Evolutionary conservation across 2,329 filamentous ascomycete species (phyloP).

Genomic region (Tolypocladium nubicola): DNA sequence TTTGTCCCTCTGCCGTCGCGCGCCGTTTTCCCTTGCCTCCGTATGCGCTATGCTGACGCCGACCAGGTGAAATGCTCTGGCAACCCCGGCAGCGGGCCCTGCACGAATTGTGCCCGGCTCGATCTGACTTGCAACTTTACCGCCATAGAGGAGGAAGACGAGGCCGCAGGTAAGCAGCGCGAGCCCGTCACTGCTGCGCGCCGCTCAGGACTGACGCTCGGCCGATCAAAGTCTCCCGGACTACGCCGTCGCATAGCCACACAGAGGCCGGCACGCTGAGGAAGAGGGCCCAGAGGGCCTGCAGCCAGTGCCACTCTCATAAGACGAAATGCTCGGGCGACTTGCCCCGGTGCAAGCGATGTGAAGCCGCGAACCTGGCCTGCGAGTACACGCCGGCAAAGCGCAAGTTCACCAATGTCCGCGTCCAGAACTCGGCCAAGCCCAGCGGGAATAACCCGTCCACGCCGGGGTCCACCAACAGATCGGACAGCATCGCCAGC

Average conservation of each 20-base stretch:
- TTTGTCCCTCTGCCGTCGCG: neutral
- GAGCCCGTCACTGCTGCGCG: neutral
- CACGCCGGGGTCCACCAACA: constrained; percentile 2
- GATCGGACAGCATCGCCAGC: constrained; percentile 8
- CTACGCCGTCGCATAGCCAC: constrained; percentile 27
- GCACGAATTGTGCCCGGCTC: constrained; percentile 25
- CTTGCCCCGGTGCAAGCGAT: constrained; percentile 27
- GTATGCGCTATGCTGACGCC: neutral
- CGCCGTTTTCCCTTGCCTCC: neutral
- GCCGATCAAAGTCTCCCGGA: constrained; percentile 22
- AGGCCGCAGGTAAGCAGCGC: constrained; percentile 10
- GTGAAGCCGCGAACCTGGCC: constrained; percentile 19
- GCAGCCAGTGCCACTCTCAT: constrained; percentile 28
- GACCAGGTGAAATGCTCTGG: constrained; percentile 31
- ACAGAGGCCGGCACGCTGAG: constrained; percentile 31
- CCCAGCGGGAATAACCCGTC: constrained; percentile 1
- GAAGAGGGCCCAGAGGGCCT: constrained; percentile 31
- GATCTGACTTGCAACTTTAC: constrained; percentile 26
- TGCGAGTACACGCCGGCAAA: constrained; percentile 30
- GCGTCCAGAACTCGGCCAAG: constrained; percentile 9
- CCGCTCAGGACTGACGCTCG: neutral
- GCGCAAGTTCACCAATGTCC: constrained; percentile 25
- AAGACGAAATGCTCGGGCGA: constrained; percentile 34
- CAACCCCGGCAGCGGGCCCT: constrained; percentile 22
- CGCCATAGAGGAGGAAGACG: constrained; percentile 8